Conservation (phyloP, 179 eudicot species). For the Beta corolliflora region DNA sequence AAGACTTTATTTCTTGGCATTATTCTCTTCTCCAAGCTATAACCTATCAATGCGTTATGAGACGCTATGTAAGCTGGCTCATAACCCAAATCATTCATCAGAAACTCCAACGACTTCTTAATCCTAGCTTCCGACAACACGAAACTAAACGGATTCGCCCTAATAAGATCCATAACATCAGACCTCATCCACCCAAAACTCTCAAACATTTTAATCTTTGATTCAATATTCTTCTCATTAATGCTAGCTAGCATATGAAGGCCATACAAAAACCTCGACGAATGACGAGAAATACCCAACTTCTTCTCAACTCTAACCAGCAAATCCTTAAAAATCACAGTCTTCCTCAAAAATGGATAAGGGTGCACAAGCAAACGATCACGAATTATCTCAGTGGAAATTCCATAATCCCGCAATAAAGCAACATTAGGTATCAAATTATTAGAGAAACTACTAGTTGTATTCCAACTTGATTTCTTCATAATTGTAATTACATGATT, state of each 20-base stretch:
- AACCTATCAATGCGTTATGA: conserved; percentile 1
- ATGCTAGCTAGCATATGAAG: background rate
- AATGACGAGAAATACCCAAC: conserved; percentile 23
- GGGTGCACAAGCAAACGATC: conserved; percentile 15
- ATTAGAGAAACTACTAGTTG: background rate
- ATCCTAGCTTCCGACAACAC: conserved; percentile 24
- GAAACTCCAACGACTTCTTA: conserved; percentile 23
- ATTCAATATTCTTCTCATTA: conserved; percentile 15
- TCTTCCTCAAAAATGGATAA: background rate
- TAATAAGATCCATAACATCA: conserved; percentile 19
- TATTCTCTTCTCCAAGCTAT: conserved; percentile 34
- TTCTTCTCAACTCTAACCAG: conserved; percentile 27
- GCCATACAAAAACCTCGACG: conserved; percentile 26
- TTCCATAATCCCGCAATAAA: conserved; percentile 26
- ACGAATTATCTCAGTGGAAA: conserved; percentile 26
- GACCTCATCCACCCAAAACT: conserved; percentile 45
- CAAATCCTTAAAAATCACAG: conserved; percentile 8
- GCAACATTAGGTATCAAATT: conserved; percentile 25
- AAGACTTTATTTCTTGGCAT: conserved; percentile 32
- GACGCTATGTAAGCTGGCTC: conserved; percentile 23
- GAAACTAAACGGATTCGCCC: conserved; percentile 19
- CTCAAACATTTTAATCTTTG: conserved; percentile 26
- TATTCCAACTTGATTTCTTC: background rate
- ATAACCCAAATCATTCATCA: conserved; percentile 40
- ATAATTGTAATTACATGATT: conserved; percentile 19